These are phyloP conservation scores for Chaetomium tenue DNA, from an alignment of 495 filamentous ascomycete species.

Conservation along the genomic window DNA sequence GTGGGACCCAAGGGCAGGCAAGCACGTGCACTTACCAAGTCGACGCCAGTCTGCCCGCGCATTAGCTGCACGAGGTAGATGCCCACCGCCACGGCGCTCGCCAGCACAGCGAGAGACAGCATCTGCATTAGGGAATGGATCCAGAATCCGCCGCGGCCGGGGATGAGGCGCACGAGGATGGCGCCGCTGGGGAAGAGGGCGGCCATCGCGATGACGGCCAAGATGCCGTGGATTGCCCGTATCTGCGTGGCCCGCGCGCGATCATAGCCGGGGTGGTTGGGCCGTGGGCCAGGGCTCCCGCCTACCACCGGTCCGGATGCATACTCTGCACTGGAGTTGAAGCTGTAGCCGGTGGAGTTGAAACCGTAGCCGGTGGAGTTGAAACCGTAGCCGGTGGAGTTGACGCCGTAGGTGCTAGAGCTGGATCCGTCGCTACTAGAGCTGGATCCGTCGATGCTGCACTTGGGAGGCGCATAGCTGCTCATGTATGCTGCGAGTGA, in stretches of 20 bases:
- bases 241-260: constrained; percentile 30
- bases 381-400: neutral
- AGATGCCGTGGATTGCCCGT: constrained; percentile 43
- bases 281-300: constrained; percentile 26
- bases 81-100: constrained; percentile 59
- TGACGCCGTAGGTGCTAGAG: neutral
- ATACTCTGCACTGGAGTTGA: no score
- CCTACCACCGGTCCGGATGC: neutral
- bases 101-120: constrained; percentile 48
- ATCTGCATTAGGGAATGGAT: constrained; percentile 58
- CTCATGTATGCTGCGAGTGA: no score
- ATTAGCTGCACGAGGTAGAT: constrained; percentile 48
- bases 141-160: constrained; percentile 31
- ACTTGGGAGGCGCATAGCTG: no score
- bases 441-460: no score
- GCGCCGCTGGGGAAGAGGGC: constrained; percentile 57
- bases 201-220: constrained; percentile 47
- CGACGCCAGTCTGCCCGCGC: neutral
- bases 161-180: constrained; percentile 52
- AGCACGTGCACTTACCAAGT: constrained; percentile 5
- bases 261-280: constrained; percentile 38
- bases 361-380: neutral
- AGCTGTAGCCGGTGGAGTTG: no score
- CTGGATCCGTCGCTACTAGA: no score
- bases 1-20: no score